Evolutionary conservation across 768 basidiomycete species (phyloP), one percentile per base, ranked within the genome.

Genomic region (Lactifluus echinatus): DNA sequence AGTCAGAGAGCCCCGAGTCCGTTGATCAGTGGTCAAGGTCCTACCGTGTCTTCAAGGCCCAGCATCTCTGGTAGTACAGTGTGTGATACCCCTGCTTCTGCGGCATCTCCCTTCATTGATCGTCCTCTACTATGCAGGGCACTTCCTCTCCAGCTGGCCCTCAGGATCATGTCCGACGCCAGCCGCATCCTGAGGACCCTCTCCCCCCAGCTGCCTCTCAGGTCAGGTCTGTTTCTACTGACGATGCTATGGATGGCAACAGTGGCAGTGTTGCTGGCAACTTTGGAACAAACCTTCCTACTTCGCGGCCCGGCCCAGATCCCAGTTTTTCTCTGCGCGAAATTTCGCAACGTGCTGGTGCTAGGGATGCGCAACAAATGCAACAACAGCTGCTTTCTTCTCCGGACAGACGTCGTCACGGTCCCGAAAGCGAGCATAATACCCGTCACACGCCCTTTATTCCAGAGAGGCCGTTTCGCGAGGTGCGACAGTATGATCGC

Each of bases 401-500:
- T 29, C 48, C 53, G 6, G 57, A 59, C 26, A 55, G 52, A 29
- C 57, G 47, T 19, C 34, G 49, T 43, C 42, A 34, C 31, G 67
- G 68, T 59, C 48, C 65, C 14, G 57, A 49, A 4, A 42, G 34
- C 26, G 51, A 54, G 21, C 23, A 21, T 12, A 31, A 46, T 57
- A 63, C n/a, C 63, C 67, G 26, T 65, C 65, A 17, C 64, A 66
- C 50, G 63, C 66, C 60, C 64, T 66, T 49, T 17, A 48, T 23
- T n/a, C 63, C 66, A 54, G 67, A 60, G 53, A 71, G 59, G 49
- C 42, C 66, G 72, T 53, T 67, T 64, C 55, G 70, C 66, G 53
- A 59, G 56, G 57, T 62, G 66, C 63, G 74, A 74, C 54, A 31
- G 65, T 54, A 70, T 19, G 69, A 71, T 33, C 67, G 68, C 43